These are phyloP conservation scores for Benincasa hispida DNA, from an alignment of 306 rosid species.

Conservation along the genomic window DNA sequence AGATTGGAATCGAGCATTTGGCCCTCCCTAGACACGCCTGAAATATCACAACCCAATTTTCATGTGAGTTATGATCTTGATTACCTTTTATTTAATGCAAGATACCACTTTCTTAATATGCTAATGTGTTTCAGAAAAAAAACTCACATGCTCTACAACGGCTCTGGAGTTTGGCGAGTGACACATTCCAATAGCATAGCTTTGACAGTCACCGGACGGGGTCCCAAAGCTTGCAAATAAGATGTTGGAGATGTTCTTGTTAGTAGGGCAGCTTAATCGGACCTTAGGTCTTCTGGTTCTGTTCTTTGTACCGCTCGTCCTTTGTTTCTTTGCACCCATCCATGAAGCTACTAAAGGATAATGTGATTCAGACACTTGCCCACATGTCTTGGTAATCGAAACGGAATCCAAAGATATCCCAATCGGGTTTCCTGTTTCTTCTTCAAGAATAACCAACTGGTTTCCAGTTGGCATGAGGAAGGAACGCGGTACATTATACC, in stretches of 20 bases:
- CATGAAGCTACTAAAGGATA: slow-evolving; percentile 22
- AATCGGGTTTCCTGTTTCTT: slow-evolving; percentile 56
- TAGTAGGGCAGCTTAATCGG: slow-evolving; percentile 22
- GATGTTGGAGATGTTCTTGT: slow-evolving; percentile 25
- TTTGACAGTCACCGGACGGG: slow-evolving; percentile 30
- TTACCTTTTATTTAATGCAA: neutral
- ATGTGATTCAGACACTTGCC: slow-evolving; percentile 26
- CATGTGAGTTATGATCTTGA: neutral
- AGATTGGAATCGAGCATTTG: slow-evolving; percentile 21
- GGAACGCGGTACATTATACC: slow-evolving; percentile 82
- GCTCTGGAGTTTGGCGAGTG: slow-evolving; percentile 23
- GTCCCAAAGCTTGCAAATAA: slow-evolving; percentile 39
- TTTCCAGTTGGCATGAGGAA: slow-evolving; percentile 50
- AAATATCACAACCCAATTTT: neutral
- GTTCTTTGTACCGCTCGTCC: neutral
- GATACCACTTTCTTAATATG: neutral
- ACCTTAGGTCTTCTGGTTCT: neutral
- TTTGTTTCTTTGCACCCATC: slow-evolving; percentile 1
- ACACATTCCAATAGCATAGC: slow-evolving; percentile 20
- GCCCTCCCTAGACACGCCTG: slow-evolving; percentile 39
- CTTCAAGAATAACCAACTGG: slow-evolving; percentile 55
- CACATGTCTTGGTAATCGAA: slow-evolving; percentile 16
- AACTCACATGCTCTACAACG: slow-evolving; percentile 22
- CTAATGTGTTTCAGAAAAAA: neutral
- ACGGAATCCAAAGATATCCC: slow-evolving; percentile 27